Percentiles rank a stretch among this genome's conserved stretches.
phyloP scores from a whole-genome alignment of 768 basidiomycete genomes.

The Amanita brunnescens region DNA sequence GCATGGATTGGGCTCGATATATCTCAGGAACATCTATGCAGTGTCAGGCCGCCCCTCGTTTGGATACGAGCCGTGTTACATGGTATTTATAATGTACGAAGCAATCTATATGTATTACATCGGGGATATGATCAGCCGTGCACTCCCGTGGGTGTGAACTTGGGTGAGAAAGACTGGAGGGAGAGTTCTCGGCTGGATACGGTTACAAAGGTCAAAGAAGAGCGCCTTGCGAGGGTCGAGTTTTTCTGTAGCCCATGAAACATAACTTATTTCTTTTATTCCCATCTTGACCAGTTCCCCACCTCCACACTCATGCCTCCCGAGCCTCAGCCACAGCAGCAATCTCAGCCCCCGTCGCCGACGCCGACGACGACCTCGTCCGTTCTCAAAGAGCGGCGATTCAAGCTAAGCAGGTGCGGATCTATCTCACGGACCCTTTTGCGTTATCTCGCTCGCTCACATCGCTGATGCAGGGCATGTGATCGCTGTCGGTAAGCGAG shows the following conservation, averaged over 20 bases:
- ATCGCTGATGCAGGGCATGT: conserved; percentile 54
- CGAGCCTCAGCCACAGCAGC: background rate
- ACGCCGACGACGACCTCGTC: conserved; percentile 32
- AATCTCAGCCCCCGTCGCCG: conserved; percentile 19
- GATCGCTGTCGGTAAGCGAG: conserved; percentile 77
- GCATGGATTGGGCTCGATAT: too few relatives aligned
- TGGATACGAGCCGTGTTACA: background rate
- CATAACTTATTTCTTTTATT: too few relatives aligned
- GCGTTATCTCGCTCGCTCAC: conserved; percentile 7
- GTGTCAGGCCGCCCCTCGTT: too few relatives aligned
- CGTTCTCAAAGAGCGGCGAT: conserved; percentile 70
- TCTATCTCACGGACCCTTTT: conserved; percentile 7
- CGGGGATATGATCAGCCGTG: background rate
- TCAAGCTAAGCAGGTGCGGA: conserved; percentile 77
- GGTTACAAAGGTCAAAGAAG: too few relatives aligned
- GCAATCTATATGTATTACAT: too few relatives aligned
- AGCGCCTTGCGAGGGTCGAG: too few relatives aligned
- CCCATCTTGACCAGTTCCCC: too few relatives aligned
- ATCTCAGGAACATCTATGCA: too few relatives aligned
- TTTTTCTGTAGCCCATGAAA: too few relatives aligned
- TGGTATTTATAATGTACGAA: background rate
- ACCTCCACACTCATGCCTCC: conserved; percentile 24
- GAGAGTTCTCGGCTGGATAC: conserved; percentile 6
- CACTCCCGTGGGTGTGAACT: background rate
- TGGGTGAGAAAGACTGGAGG: too few relatives aligned